Base-by-base conservation (phyloP, 768 basidiomycete genomes). In the Boletus sp. region DNA sequence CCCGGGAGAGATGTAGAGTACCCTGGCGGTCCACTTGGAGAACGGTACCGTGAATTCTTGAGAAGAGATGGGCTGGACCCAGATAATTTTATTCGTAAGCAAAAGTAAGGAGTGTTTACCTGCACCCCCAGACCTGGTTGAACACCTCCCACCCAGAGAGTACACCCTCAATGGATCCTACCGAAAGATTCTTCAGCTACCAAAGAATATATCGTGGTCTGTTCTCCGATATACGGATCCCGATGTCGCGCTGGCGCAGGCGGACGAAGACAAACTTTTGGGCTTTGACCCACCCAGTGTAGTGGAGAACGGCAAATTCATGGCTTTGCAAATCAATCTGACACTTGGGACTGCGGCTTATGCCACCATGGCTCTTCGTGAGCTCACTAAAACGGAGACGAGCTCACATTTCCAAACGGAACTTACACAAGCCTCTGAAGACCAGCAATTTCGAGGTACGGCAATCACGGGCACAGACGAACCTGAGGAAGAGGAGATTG, bases 291-390 rank as follows among this genome's bases (percentile, higher is more conserved):
- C 85, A 6, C 90, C 93, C 9, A 77, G 75, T 1, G 68, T 83
- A 32, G 78, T 75, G 4, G 81, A 84, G 50, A 80, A 88, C 44
- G 95, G 95, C 25, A 87, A 83, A 64, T 96, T 96, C 69, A 76
- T 85, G 70, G 95, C 96, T 5, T 74, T 99, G 34, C 94, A 95
- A 65, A 83, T 99, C 56, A 74, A 85, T 37, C 72, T 98, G 50
- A 83, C 79, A n/a, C 80, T 99, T 15, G 93, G 90, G 14, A 92
- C 93, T 7, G 90, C 93, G 0, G 88, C 93, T 5, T 99, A 98
- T 71, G 97, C 97, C 2, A 99, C 97, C 2, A 99, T 99, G 97
- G 96, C 95, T 4, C 70, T 99, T 61, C 83, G 93, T 39, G 93
- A 97, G 73, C 83, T 97, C 41, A 93, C 94, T 14, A 98, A 96